A percentile compares a stretch with the other conserved stretches of the same genome.
Evolutionary conservation across 441 rosid species (phyloP).

Genomic region (Aleurites moluccanus): DNA sequence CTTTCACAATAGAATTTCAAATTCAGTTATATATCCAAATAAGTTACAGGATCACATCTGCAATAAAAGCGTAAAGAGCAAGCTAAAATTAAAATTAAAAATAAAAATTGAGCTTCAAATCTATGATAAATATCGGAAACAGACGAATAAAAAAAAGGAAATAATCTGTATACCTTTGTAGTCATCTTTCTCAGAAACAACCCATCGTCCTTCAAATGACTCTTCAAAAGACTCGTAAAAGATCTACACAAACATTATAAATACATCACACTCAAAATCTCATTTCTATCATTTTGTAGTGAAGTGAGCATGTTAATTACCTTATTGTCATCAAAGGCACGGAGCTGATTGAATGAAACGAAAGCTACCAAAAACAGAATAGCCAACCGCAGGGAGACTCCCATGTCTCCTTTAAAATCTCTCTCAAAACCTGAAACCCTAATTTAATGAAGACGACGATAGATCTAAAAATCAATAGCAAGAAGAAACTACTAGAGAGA

Average conservation of each 20-base stretch:
- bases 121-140: background rate
- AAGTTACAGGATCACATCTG: background rate
- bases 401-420: constrained; percentile 33
- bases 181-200: constrained; percentile 68
- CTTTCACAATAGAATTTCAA: no score
- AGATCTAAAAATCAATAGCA: constrained; percentile 8
- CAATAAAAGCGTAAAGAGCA: background rate
- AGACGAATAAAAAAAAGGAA: background rate
- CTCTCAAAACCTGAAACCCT: no score
- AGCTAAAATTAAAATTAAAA: background rate
- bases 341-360: constrained; percentile 46
- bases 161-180: constrained; percentile 50
- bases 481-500: constrained; percentile 4
- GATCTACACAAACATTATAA: constrained; percentile 41
- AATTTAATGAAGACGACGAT: background rate
- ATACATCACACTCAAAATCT: background rate
- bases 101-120: background rate
- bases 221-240: constrained; percentile 81
- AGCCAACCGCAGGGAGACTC: constrained; percentile 42
- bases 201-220: constrained; percentile 83
- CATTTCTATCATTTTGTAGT: no score
- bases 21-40: background rate
- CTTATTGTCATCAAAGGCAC: constrained; percentile 50
- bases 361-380: constrained; percentile 46
- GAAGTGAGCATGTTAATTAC: constrained; percentile 23